These are phyloP conservation scores for Plantago elongata DNA, from an alignment of 257 asterid species.

Conservation along the genomic window DNA sequence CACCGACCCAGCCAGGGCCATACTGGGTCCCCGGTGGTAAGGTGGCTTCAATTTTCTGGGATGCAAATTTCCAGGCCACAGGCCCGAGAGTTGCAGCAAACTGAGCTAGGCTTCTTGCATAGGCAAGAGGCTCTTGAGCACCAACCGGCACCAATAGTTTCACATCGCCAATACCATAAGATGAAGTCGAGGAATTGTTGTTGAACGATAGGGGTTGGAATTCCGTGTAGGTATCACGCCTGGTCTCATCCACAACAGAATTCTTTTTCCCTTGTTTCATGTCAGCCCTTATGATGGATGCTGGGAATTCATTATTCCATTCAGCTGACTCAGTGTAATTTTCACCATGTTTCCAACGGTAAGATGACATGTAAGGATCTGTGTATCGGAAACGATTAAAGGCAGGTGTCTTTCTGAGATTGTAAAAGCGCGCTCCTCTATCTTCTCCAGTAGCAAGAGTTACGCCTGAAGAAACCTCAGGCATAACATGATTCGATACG, in stretches of 20 bases:
- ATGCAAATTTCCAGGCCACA: conserved; percentile 73
- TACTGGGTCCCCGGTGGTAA: conserved; percentile 62
- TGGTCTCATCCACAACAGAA: conserved; percentile 61
- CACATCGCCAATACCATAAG: conserved; percentile 44
- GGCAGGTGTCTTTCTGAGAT: conserved; percentile 65
- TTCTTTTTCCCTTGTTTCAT: conserved; percentile 88
- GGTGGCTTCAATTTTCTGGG: conserved; percentile 43
- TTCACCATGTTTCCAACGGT: conserved; percentile 64
- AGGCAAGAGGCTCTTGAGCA: conserved; percentile 69
- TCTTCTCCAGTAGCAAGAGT: conserved; percentile 61
- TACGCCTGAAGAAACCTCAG: conserved; percentile 52
- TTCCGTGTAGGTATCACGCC: conserved; percentile 77
- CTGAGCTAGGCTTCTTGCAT: conserved; percentile 80
- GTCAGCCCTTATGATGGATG: conserved; percentile 81
- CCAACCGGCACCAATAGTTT: conserved; percentile 72
- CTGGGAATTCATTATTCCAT: conserved; percentile 97
- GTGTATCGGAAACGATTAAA: conserved; percentile 38
- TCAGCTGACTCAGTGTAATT: conserved; percentile 59
- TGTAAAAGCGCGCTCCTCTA: conserved; percentile 62
- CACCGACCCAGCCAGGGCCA: conserved; percentile 98
- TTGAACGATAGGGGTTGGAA: conserved; percentile 35
- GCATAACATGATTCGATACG: conserved; percentile 35
- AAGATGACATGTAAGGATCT: conserved; percentile 47
- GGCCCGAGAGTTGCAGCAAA: conserved; percentile 89
- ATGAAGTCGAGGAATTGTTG: conserved; percentile 30